A percentile compares a stretch with the other conserved stretches of the same genome.
Conservation (phyloP, 352 stramenopile species). For the Phytophthora quininea region DNA sequence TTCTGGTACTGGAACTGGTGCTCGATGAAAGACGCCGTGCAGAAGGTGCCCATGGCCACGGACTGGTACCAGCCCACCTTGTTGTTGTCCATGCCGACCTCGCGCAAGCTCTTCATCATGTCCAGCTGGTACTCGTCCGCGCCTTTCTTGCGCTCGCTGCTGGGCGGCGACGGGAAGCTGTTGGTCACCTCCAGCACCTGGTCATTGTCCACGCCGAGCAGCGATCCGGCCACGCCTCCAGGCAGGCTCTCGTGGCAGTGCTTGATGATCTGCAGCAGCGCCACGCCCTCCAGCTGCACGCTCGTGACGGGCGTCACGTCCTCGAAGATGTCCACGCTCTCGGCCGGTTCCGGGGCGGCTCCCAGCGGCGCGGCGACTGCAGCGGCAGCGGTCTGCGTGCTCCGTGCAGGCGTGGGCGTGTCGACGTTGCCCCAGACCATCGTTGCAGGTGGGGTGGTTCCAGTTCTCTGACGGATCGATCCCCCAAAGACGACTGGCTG, state of each 20-base stretch:
- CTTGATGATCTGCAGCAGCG: slow-evolving; percentile 96
- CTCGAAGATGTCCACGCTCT: slow-evolving; percentile 78
- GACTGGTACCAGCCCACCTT: slow-evolving; percentile 99
- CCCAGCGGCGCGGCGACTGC: slow-evolving; percentile 18
- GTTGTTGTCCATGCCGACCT: slow-evolving; percentile 99
- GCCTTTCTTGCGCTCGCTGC: slow-evolving; percentile 78
- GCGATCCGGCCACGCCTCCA: slow-evolving; percentile 93
- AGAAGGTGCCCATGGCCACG: slow-evolving; percentile 97
- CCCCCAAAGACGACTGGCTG: slow-evolving; percentile 56
- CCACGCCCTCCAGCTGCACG: slow-evolving; percentile 83
- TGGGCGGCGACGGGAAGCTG: slow-evolving; percentile 95
- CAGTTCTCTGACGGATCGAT: slow-evolving; percentile 22
- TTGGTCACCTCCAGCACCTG: slow-evolving; percentile 97
- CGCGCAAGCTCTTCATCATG: slow-evolving; percentile 99
- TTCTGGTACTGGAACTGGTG: slow-evolving; percentile 98
- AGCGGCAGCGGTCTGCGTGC: slow-evolving; percentile 19
- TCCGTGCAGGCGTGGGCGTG: slow-evolving; percentile 31
- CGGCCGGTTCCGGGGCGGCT: slow-evolving; percentile 33
- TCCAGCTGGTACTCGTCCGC: slow-evolving; percentile 97
- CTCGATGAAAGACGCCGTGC: slow-evolving; percentile 93
- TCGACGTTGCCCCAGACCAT: slow-evolving; percentile 74
- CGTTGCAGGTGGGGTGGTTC: slow-evolving; percentile 25
- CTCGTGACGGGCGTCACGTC: slow-evolving; percentile 63
- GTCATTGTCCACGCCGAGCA: slow-evolving; percentile 95
- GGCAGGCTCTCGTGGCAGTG: slow-evolving; percentile 97